Base-by-base conservation (phyloP, 2,329 filamentous ascomycete species). In the Claviceps africana region DNA sequence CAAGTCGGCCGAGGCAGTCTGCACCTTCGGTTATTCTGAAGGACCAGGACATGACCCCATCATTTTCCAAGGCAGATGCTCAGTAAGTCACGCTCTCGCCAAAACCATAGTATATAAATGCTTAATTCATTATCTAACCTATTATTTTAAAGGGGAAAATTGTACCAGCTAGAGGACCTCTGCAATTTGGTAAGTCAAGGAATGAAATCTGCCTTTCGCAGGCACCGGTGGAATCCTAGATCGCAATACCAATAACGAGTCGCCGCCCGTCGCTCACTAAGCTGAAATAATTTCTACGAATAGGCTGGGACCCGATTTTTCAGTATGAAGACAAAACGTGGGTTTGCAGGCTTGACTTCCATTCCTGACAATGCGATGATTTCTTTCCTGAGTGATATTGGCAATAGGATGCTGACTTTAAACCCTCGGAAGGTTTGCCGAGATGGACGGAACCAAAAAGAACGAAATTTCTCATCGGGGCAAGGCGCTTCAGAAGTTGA, bases 251-350 rank as follows among this genome's bases (percentile, higher is more conserved):
- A 13, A 37, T 19, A 33, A 44, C 5, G 25, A 25, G 25, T 5
- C 25, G 25, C 25, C 25, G 25, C 25, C 25, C 25, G 25, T 5
- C 25, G 5, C 25, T 25, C 25, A 5, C 5, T 25, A 35, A 25
- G 47, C 51, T 53, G 47, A 54, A 35, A 40, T 31, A 13, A 17
- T 43, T n/a, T 15, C 17, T 22, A 2, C 47, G 11, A 33, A 7
- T 2, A 95, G 90, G 91, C 46, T 98, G 93, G 93, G 93, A 98
- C 67, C 82, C 93, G 2, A 85, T 95, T 57, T 98, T 98, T 62
- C 93, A 98, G 70, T 91, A 94, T 60, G 78, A 94, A 57, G 90
- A 90, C 43, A 74, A 88, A 70, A 98, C 93, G 72, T 81, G 66
- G 64, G 77, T 69, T 43, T 30, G 9, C 39, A 33, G n/a, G 47